Evolutionary conservation across 257 asterid genomes (phyloP).

Genomic region (Solanum pinnatisectum): DNA sequence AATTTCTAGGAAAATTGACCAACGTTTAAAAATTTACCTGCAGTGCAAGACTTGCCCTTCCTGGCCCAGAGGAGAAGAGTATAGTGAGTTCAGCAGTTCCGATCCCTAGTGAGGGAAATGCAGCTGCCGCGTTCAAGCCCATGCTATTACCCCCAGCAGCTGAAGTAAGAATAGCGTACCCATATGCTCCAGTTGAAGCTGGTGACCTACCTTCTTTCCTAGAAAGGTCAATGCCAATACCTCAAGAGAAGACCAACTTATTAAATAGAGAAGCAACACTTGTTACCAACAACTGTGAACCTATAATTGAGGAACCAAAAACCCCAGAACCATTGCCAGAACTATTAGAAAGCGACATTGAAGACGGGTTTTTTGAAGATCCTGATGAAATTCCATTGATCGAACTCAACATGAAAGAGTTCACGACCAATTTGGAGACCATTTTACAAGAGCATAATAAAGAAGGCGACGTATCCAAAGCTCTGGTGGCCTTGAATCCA

Average conservation of each 20-base stretch:
- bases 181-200: constrained; percentile 19
- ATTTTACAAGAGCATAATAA: constrained; percentile 45
- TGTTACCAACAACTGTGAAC: constrained; percentile 33
- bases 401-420: constrained; percentile 62
- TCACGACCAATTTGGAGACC: constrained; percentile 48
- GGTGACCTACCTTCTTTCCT: constrained; percentile 12
- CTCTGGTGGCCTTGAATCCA: constrained; percentile 72
- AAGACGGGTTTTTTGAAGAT: constrained; percentile 72
- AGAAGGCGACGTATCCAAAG: constrained; percentile 73
- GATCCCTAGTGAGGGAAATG: background rate
- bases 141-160: constrained; percentile 44
- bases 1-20: background rate
- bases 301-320: constrained; percentile 71
- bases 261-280: constrained; percentile 15
- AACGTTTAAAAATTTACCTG: constrained; percentile 11
- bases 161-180: constrained; percentile 32
- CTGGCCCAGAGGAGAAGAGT: constrained; percentile 7
- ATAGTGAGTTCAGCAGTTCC: constrained; percentile 6
- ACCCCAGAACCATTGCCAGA: constrained; percentile 62
- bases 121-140: background rate
- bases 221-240: constrained; percentile 34
- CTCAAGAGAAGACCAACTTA: constrained; percentile 30
- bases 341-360: constrained; percentile 60
- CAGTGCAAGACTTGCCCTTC: constrained; percentile 91
- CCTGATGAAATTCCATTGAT: constrained; percentile 87